Evolutionary conservation across 2,329 filamentous ascomycete genomes (phyloP).

Genomic region (Fusarium nelsonii): DNA sequence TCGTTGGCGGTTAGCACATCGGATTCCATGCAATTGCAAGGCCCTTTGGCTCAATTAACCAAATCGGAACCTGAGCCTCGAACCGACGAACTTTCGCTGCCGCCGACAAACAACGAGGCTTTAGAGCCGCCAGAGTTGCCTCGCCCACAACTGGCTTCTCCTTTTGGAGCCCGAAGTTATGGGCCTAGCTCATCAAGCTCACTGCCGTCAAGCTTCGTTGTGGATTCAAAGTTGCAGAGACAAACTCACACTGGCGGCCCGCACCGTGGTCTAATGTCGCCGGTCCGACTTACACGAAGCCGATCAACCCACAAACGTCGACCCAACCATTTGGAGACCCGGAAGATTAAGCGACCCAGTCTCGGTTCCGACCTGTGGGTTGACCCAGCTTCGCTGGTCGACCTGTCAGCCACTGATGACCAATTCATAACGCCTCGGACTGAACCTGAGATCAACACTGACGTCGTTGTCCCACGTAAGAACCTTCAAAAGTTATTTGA

Average conservation of each 20-base stretch:
- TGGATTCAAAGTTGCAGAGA: slow-evolving; percentile 52
- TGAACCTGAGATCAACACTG: slow-evolving; percentile 40
- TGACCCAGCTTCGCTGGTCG: slow-evolving; percentile 54
- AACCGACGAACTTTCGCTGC: slow-evolving; percentile 41
- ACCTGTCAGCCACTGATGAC: slow-evolving; percentile 42
- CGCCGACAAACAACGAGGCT: slow-evolving; percentile 36
- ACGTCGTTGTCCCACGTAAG: slow-evolving; percentile 57
- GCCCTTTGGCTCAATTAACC: slow-evolving; percentile 71
- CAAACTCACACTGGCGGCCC: slow-evolving; percentile 64
- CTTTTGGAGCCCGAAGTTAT: slow-evolving; percentile 70
- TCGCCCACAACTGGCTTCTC: slow-evolving; percentile 62
- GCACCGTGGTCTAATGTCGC: slow-evolving; percentile 65
- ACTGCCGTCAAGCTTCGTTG: slow-evolving; percentile 55
- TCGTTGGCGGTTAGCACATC: slow-evolving; percentile 73
- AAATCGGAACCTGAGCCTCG: slow-evolving; percentile 52
- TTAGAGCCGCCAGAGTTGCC: slow-evolving; percentile 44
- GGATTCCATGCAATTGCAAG: slow-evolving; percentile 73
- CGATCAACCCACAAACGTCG: slow-evolving; percentile 68
- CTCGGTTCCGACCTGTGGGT: slow-evolving; percentile 67
- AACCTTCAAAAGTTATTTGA: slow-evolving; percentile 59
- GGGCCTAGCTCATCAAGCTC: slow-evolving; percentile 70
- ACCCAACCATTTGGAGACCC: slow-evolving; percentile 63
- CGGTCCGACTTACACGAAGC: slow-evolving; percentile 63
- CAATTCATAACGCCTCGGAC: slow-evolving; percentile 53
- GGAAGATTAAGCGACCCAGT: slow-evolving; percentile 65